Evolutionary conservation across 164 flowering plant species (phyloP).

Genomic region (Vitis labrusca): DNA sequence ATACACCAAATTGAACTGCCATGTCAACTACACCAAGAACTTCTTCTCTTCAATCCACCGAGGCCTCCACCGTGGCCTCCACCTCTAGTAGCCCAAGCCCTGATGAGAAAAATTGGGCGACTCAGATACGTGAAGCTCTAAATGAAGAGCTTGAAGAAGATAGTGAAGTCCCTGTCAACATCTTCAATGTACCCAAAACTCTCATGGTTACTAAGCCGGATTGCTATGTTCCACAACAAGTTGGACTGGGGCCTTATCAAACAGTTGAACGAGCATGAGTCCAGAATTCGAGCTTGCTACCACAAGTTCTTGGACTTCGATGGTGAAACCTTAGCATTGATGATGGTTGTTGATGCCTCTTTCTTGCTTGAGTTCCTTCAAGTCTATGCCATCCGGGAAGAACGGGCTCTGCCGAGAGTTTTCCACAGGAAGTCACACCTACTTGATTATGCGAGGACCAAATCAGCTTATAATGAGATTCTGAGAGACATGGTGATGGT

Average conservation of each 20-base stretch:
- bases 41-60: too few relatives aligned
- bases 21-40: too few relatives aligned
- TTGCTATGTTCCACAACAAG: conserved; percentile 24
- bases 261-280: conserved; percentile 2
- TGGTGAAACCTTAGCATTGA: conserved; percentile 18
- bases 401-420: neutral
- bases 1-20: too few relatives aligned
- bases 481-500: conserved; percentile 33
- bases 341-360: conserved; percentile 23
- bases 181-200: conserved; percentile 35
- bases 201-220: conserved; percentile 16
- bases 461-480: conserved; percentile 19
- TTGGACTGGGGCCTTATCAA: conserved; percentile 33
- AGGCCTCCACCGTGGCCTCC: too few relatives aligned
- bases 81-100: too few relatives aligned
- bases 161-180: conserved; percentile 12
- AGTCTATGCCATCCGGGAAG: conserved; percentile 11
- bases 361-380: conserved; percentile 28
- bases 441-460: conserved; percentile 12
- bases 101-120: too few relatives aligned
- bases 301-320: conserved; percentile 15
- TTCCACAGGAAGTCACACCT: conserved; percentile 12
- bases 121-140: too few relatives aligned
- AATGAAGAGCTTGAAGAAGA: neutral
- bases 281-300: conserved; percentile 16